Evolutionary conservation across 306 rosid species (phyloP), one percentile per base, ranked within the genome.

Genomic region (Gastrolobium bilobum): DNA sequence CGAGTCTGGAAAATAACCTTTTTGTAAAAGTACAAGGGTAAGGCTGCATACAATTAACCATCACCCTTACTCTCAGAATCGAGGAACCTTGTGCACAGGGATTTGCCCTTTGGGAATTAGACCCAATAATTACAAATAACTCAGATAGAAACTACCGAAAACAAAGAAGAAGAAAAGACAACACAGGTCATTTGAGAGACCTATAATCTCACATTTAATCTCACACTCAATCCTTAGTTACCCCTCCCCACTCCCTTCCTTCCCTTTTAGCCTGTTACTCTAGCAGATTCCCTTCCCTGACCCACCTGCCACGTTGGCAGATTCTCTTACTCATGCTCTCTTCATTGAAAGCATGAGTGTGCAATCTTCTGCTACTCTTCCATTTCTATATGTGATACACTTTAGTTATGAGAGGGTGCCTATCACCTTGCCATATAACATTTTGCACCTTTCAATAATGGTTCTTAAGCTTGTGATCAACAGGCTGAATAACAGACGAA

Each of bases 391-490:
- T 44, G 47, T 29, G 43, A 5, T 5, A 5, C 52, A 58, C 66
- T 52, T 43, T 57, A 5, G 11, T 53, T 53, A 34, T 8, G 3
- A 9, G 47, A 68, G 2, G 39, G 77, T 52, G 35, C 38, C 63
- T 51, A 52, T 71, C 38, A 10, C 52, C 34, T 52, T 39, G 11
- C 8, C 50, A 57, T 54, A 39, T 37, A 54, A 54, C 53, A 53
- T 54, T 73, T 35, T 65, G 46, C 14, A 58, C 4, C 71, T 75
- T 79, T 68, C 42, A 56, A 65, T 52, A 14, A 52, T 26, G 43
- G 84, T 35, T 61, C 58, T 39, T 75, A 53, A 44, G 65, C 68
- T 62, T 61, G 46, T 68, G 9, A 66, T 37, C 10, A 35, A 68
- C 53, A 10, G 53, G 59, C 68, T n/a, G 40, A 38, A 66, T 44